These are phyloP conservation scores for Marasmius sp. DNA, from an alignment of 1,284 basidiomycete species.

Conservation along the genomic window DNA sequence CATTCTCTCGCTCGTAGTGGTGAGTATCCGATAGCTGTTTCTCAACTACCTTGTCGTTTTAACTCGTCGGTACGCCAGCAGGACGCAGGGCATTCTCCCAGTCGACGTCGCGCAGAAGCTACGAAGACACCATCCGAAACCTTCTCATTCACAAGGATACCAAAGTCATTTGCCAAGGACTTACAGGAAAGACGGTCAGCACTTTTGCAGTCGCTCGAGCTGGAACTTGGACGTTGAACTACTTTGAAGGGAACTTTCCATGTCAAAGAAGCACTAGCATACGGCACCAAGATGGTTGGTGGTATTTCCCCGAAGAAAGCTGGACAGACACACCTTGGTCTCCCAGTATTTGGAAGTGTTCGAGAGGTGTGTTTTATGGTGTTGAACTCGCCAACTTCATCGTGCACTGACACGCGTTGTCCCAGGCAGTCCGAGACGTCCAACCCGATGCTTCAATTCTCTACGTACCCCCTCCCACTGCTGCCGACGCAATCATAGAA, in stretches of 20 bases:
- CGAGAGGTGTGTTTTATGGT: constrained; percentile 64
- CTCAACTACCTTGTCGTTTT: background rate
- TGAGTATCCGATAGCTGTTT: constrained; percentile 28
- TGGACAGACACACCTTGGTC: constrained; percentile 91
- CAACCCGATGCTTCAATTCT: constrained; percentile 91
- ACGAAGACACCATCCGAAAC: constrained; percentile 91
- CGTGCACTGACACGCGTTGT: background rate
- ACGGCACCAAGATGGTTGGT: constrained; percentile 96
- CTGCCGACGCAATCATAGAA: constrained; percentile 95
- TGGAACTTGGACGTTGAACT: constrained; percentile 1
- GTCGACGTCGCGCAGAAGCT: constrained; percentile 69
- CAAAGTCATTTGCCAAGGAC: constrained; percentile 90
- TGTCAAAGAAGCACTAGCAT: constrained; percentile 90
- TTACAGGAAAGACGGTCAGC: constrained; percentile 95
- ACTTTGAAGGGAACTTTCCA: constrained; percentile 90
- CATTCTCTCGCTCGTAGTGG: constrained; percentile 54
- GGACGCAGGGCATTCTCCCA: constrained; percentile 79
- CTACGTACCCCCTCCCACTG: constrained; percentile 92
- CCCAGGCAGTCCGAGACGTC: constrained; percentile 79
- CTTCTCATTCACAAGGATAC: constrained; percentile 94
- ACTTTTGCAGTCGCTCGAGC: background rate
- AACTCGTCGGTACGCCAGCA: constrained; percentile 33
- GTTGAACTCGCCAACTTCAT: background rate
- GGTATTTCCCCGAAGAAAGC: constrained; percentile 98
- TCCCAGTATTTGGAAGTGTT: constrained; percentile 94